Conservation (phyloP, 2,329 filamentous ascomycete species). For the Hypocreales sp. region DNA sequence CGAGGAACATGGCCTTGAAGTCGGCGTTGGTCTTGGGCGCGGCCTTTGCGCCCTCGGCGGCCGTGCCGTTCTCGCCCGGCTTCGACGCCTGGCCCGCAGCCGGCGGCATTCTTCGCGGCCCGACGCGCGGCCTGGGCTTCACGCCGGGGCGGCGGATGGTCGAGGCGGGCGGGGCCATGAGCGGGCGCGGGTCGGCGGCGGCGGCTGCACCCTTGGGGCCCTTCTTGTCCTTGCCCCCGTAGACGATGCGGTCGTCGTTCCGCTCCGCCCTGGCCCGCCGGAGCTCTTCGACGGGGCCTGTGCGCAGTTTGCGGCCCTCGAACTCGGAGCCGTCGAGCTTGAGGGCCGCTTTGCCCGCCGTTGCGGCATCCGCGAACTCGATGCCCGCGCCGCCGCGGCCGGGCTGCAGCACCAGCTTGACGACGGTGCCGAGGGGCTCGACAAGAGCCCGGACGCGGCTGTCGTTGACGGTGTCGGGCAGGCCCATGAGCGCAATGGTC, state of each 20-base stretch:
- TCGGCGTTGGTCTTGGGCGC: constrained; percentile 38
- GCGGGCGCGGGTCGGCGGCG: constrained; percentile 4
- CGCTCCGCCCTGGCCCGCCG: constrained; percentile 32
- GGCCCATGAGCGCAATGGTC: constrained; percentile 66
- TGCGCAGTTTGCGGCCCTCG: constrained; percentile 35
- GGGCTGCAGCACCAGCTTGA: constrained; percentile 65
- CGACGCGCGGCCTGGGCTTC: constrained; percentile 29
- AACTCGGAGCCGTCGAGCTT: constrained; percentile 40
- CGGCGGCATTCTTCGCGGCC: constrained; percentile 10
- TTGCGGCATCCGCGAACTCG: constrained; percentile 57
- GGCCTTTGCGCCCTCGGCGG: constrained; percentile 5
- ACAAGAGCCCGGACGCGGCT: constrained; percentile 61
- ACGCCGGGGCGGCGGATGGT: constrained; percentile 24
- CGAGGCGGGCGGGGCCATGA: constrained; percentile 28
- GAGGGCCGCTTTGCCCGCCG: constrained; percentile 57
- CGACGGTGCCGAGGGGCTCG: constrained; percentile 53
- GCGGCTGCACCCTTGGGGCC: constrained; percentile 4
- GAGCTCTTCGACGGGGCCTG: constrained; percentile 38
- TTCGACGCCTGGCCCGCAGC: constrained; percentile 5
- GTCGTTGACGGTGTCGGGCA: constrained; percentile 88
- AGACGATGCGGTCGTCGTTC: constrained; percentile 11
- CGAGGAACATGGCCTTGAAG: constrained; percentile 37
- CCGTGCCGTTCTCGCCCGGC: constrained; percentile 11
- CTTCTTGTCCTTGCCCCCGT: constrained; percentile 16
- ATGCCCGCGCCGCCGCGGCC: constrained; percentile 75